Evolutionary conservation across 2,329 filamentous ascomycete species (phyloP), one percentile per base, ranked within the genome.

Genomic region (Parastagonospora avenae): DNA sequence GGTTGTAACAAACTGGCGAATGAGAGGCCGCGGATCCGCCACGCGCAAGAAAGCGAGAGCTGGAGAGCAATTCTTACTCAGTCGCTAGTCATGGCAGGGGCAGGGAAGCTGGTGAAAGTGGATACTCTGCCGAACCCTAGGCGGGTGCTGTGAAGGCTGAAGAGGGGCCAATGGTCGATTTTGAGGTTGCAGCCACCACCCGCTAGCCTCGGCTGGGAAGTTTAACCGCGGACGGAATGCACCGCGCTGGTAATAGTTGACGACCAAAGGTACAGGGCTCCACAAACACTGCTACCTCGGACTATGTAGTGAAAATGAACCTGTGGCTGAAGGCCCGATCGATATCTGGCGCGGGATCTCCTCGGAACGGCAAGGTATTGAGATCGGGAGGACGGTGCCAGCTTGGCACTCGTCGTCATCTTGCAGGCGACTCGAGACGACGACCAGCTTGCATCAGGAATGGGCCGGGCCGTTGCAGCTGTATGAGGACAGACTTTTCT

Each of bases 1-100:
- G 50, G 52, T 61, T 48, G 46, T 46, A 51, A 30, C 14, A 46
- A 44, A 46, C 56, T 58, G 65, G 53, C 63, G 60, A 66, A 66
- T 66, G 57, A 52, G 60, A 54, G 45, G 37, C 42, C 52, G 57
- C 49, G 46, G 50, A 48, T 52, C 44, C 52, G 48, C 57, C 59
- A 60, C 59, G 59, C 50, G 59, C 55, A 58, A 24, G 19, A 24
- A 5, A 24, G 19, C 19, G 19, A 24, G 19, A 24, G 19, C 19
- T 24, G 19, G 19, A 24, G 19, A 24, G 19, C 19, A 24, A 24
- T 24, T 24, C 19, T 24, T 24, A 24, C 45, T 44, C 52, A 49
- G 42, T 50, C 50, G 50, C 52, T 61, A 57, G 33, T 32, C 32
- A 27, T 37, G n/a, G 29, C 46, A 50, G 50, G 47, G 46, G 40